These are phyloP conservation scores for Porpolomopsis calyptriformis DNA, from an alignment of 768 basidiomycete genomes.

Conservation along the genomic window DNA sequence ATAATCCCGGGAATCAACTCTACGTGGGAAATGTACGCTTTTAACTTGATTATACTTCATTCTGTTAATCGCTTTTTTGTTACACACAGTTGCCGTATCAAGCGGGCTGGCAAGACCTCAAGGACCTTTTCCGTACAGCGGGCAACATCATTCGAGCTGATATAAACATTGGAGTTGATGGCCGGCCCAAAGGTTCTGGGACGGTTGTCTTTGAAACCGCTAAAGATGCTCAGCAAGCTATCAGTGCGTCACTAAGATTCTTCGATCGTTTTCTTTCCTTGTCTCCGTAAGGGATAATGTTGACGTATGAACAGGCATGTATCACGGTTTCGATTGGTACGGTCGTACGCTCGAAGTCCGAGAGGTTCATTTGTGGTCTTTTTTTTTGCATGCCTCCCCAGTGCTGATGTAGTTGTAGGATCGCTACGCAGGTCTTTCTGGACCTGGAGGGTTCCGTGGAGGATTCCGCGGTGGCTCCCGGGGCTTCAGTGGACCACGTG, in stretches of 20 bases:
- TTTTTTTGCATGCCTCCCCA: neutral
- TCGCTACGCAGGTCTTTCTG: constrained; percentile 79
- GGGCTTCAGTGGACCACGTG: constrained; percentile 35
- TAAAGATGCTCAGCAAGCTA: constrained; percentile 85
- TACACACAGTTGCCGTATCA: constrained; percentile 73
- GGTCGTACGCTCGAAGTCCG: constrained; percentile 92
- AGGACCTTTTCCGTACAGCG: constrained; percentile 92
- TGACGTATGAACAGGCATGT: constrained; percentile 56
- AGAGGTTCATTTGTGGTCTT: constrained; percentile 44
- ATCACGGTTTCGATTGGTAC: constrained; percentile 96
- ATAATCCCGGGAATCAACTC: constrained; percentile 81
- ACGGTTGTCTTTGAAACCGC: constrained; percentile 91
- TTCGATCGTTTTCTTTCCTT: neutral
- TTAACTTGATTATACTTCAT: neutral
- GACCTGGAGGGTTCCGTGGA: constrained; percentile 45
- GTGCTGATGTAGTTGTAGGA: constrained; percentile 39
- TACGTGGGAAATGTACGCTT: constrained; percentile 80
- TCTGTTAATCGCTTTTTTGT: neutral
- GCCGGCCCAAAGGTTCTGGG: constrained; percentile 92
- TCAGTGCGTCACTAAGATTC: constrained; percentile 48
- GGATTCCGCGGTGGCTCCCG: constrained; percentile 23
- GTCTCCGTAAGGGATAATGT: constrained; percentile 3
- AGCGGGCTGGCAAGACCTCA: constrained; percentile 98
- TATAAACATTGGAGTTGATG: constrained; percentile 88
- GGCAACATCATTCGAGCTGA: constrained; percentile 94